A percentile compares a stretch with the other conserved stretches of the same genome.
phyloP scores from a whole-genome alignment of 306 rosid genomes.

The Macrotyloma uniflorum region DNA sequence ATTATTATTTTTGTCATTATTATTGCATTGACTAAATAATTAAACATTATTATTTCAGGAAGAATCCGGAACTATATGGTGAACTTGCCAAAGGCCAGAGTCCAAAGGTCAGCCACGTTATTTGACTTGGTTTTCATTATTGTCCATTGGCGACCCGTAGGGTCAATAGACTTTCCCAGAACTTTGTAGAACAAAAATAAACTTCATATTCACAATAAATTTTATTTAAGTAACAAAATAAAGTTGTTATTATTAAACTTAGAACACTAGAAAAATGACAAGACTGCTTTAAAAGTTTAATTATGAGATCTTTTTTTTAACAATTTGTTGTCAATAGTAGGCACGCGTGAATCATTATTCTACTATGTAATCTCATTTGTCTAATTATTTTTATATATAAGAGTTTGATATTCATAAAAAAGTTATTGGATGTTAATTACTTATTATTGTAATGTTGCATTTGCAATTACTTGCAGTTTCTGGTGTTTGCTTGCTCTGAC shows the following conservation, averaged over 20 bases:
- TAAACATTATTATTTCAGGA: constrained; percentile 48
- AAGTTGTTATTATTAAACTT: background rate
- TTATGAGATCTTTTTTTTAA: background rate
- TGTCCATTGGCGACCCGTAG: background rate
- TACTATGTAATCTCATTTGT: background rate
- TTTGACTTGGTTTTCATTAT: background rate
- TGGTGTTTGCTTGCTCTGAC: constrained; percentile 98
- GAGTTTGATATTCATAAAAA: no score
- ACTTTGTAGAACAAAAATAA: no score
- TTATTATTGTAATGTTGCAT: background rate
- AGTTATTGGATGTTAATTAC: no score
- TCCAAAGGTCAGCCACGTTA: constrained; percentile 69
- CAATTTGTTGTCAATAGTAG: background rate
- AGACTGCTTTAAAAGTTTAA: background rate
- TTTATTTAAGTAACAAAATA: no score
- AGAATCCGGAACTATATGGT: constrained; percentile 61
- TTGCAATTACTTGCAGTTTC: constrained; percentile 61
- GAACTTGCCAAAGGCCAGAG: constrained; percentile 75
- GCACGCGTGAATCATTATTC: constrained; percentile 2
- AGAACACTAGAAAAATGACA: background rate
- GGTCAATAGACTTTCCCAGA: constrained; percentile 11
- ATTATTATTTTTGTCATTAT: background rate
- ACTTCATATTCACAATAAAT: no score
- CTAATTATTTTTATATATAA: background rate
- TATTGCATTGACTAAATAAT: background rate